Base-by-base conservation (phyloP, 768 basidiomycete genomes). In the Termitomyces sp. region DNA sequence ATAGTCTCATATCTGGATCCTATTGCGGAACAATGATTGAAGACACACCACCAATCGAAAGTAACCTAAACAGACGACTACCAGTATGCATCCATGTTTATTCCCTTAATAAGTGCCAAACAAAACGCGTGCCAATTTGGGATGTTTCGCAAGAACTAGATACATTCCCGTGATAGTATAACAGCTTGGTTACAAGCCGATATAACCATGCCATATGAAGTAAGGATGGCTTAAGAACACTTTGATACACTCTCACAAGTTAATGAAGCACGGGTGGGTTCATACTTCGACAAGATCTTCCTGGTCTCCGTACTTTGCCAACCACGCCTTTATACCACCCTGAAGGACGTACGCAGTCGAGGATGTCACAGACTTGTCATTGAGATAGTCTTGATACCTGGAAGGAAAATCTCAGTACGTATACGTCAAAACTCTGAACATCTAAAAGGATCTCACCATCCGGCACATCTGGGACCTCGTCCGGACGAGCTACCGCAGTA, bases 401-500 rank as follows among this genome's bases (percentile, higher is more conserved):
- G 10, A 19, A 30, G 11, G 5, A 31, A 12, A 19, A 15, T 47
- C 12, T 37, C 9, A 14, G 47, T 10, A 31, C 9, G 40, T 6
- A 23, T 23, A 23, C 23, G 23, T 15, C 3, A 40, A 44, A 12
- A 15, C 40, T 3, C 3, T 12, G 26, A 8, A 45, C 21, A 41
- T 30, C n/a, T n/a, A 5, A 28, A 17, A 51, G 23, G 12, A 44
- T 59, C 71, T 33, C 64, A 82, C 83, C 81, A 84, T 65, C 75
- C 77, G 19, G 81, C 82, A 66, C 77, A 81, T 12, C 82, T 71
- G 15, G 82, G 80, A 1, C 72, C 82, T 30, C 83, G 70, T 17
- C 81, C 81, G 42, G 70, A 68, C 1, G 79, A 82, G 60, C 78
- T 78, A 42, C 72, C 68, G 55, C 80, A 84, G 55, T 83, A 83